A percentile compares a stretch with the other conserved stretches of the same genome.
phyloP scores from a whole-genome alignment of 2,329 filamentous ascomycete genomes.

The Fusarium verrucosum region DNA sequence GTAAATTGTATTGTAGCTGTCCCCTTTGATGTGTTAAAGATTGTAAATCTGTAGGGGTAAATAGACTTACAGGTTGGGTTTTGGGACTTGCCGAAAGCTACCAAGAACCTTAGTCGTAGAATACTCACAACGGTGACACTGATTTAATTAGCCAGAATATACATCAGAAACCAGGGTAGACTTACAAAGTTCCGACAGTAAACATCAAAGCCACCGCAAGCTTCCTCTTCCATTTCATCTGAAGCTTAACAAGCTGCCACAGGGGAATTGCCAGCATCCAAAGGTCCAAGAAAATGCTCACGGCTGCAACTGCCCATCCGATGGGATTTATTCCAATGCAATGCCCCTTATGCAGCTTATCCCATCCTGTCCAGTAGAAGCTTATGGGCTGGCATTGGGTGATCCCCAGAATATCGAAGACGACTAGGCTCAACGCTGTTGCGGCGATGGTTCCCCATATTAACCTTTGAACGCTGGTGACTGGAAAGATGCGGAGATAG shows the following conservation, averaged over 20 bases:
- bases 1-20: neutral
- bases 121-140: slow-evolving; percentile 17
- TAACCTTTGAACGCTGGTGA: neutral
- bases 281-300: neutral
- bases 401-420: slow-evolving; percentile 3
- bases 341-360: neutral
- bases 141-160: neutral
- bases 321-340: slow-evolving; percentile 16
- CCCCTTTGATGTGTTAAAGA: neutral
- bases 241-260: neutral
- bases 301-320: slow-evolving; percentile 17
- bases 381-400: slow-evolving; percentile 11
- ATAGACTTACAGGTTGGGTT: slow-evolving; percentile 16
- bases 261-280: slow-evolving; percentile 1
- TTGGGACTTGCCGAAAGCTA: slow-evolving; percentile 4
- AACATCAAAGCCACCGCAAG: slow-evolving; percentile 7
- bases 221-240: slow-evolving; percentile 14
- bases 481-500: slow-evolving; percentile 26
- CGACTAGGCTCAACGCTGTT: neutral
- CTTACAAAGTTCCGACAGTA: slow-evolving; percentile 4
- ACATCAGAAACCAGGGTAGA: rapidly evolving
- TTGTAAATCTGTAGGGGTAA: rapidly evolving
- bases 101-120: neutral
- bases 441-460: slow-evolving; percentile 14
- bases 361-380: slow-evolving; percentile 20